Base-by-base conservation (phyloP, 202 grass and related monocot species). In the Panicum virgatum region DNA sequence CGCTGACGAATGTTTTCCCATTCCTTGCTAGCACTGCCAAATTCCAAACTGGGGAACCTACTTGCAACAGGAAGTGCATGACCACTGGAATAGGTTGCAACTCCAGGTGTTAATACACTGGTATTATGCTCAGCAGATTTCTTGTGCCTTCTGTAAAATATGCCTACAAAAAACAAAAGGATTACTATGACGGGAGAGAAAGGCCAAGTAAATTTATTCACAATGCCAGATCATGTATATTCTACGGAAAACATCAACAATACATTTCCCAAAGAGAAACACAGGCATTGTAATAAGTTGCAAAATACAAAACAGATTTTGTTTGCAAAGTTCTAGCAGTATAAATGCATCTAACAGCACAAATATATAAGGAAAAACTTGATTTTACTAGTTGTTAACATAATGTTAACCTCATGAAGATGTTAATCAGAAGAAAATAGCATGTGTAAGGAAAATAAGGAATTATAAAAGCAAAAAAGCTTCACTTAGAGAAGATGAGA, bases 1-100 rank as follows among this genome's bases (percentile, higher is more conserved):
- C 79, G 86, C 68, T 79, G 47, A 85, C 44, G 57, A 66, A 83
- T 23, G 80, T 48, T 76, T 73, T 90, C 85, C 73, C 75, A 45
- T 12, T 99, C 91, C 37, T 90, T 89, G 51, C 54, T 84, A 70
- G 80, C 54, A 56, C 83, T 90, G 40, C 91, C 85, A 74, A 75
- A 99, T 68, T 69, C 87, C 73, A 75, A 84, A 43, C 9, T 73
- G 63, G 29, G 73, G 60, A 38, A 36, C 26, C 12, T 72, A 69
- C 64, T 78, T 63, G 62, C 15, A 72, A 66, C 58, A 54, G 92
- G 62, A 59, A 91, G 75, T 63, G 83, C 80, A 80, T 79, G 51
- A 72, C 38, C 69, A 75, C 69, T 76, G 7, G 77, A 66, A 81
- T 75, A 87, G 12, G 68, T 82, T 59, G 64, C 34, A 75, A 69